These are phyloP conservation scores for Vigna radiata DNA, from an alignment of 306 rosid species.

Conservation along the genomic window DNA sequence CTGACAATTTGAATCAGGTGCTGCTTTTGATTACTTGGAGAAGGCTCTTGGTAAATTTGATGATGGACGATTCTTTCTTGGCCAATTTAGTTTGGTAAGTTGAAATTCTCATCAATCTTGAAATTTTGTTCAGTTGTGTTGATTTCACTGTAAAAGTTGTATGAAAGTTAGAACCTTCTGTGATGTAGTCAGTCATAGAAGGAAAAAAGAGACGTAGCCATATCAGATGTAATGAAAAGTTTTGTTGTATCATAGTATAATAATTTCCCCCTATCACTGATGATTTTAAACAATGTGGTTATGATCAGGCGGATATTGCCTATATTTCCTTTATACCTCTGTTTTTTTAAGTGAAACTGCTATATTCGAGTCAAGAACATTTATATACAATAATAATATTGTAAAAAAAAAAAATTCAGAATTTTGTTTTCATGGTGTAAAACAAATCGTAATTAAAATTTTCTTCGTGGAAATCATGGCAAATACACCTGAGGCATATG, in stretches of 20 bases:
- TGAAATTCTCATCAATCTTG: constrained; percentile 14
- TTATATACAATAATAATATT: too few relatives aligned
- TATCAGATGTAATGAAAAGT: not conserved
- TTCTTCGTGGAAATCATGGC: constrained; percentile 47
- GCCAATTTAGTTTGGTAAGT: constrained; percentile 77
- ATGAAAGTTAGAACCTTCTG: not conserved
- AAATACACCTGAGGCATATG: constrained; percentile 60
- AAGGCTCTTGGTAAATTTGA: constrained; percentile 67
- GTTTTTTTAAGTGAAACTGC: too few relatives aligned
- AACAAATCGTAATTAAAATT: too few relatives aligned
- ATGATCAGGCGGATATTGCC: constrained; percentile 71
- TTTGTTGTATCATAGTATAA: not conserved
- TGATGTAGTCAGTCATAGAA: not conserved
- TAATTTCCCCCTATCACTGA: not conserved
- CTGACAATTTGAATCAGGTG: constrained; percentile 48
- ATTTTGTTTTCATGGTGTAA: too few relatives aligned
- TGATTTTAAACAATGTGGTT: not conserved
- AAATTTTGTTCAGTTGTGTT: not conserved
- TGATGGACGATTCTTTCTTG: constrained; percentile 77
- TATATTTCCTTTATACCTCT: constrained; percentile 3
- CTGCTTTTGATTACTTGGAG: constrained; percentile 77
- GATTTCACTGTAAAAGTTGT: not conserved
- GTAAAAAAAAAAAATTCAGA: too few relatives aligned
- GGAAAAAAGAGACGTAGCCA: not conserved
- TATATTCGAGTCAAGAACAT: too few relatives aligned